phyloP scores from a whole-genome alignment of 768 basidiomycete species.

The Cyclocybe aegerita region DNA sequence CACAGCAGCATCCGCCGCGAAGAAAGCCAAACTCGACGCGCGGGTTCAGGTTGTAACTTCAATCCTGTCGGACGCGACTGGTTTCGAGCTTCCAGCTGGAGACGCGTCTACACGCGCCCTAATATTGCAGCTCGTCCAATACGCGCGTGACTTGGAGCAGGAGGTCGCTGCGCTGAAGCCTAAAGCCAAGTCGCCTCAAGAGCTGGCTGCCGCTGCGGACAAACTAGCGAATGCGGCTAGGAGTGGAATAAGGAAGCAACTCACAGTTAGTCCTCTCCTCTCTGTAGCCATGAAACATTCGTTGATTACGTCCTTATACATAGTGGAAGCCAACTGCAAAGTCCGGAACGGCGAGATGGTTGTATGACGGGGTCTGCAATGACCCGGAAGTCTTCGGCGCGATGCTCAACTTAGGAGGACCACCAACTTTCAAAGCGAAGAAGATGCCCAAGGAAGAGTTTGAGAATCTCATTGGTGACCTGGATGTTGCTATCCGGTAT shows the following conservation, averaged over 20 bases:
- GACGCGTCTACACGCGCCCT: slow-evolving; percentile 19
- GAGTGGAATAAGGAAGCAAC: slow-evolving; percentile 53
- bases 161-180: slow-evolving; percentile 21
- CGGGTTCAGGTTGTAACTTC: slow-evolving; percentile 24
- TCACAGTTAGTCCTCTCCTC: slow-evolving; percentile 24
- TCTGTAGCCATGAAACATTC: neutral
- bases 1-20: slow-evolving; percentile 19
- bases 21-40: slow-evolving; percentile 31
- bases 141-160: slow-evolving; percentile 27
- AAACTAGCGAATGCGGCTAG: slow-evolving; percentile 43
- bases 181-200: slow-evolving; percentile 33
- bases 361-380: slow-evolving; percentile 51
- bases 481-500: slow-evolving; percentile 37
- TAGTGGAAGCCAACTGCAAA: slow-evolving; percentile 56
- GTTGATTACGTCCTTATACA: neutral
- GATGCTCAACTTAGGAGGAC: slow-evolving; percentile 39
- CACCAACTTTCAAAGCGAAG: slow-evolving; percentile 51
- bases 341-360: slow-evolving; percentile 42
- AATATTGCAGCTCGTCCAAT: slow-evolving; percentile 19
- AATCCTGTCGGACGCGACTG: slow-evolving; percentile 36
- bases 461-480: slow-evolving; percentile 27
- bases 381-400: slow-evolving; percentile 48
- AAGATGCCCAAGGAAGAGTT: slow-evolving; percentile 40
- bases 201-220: slow-evolving; percentile 40
- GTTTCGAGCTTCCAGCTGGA: slow-evolving; percentile 34